Evolutionary conservation across 164 flowering plant genomes (phyloP).

Genomic region (Kingdonia uniflora): DNA sequence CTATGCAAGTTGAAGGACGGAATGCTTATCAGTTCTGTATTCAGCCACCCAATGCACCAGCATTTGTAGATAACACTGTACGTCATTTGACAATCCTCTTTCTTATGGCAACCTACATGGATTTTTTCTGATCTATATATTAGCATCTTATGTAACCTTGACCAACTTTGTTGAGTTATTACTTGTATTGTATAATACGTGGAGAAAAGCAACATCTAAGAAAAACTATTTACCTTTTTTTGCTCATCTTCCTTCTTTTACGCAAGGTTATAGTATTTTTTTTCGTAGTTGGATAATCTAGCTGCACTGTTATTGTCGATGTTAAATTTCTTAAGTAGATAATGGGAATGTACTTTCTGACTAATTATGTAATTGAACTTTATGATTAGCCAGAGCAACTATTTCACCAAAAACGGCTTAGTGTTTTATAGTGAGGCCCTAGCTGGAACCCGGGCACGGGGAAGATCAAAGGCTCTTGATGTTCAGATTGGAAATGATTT

Average conservation of each 20-base stretch:
- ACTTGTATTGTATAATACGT: no score
- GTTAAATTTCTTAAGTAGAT: no score
- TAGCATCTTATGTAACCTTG: no score
- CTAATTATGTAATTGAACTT: constrained; percentile 19
- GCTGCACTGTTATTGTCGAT: no score
- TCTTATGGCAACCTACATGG: no score
- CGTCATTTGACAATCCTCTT: constrained; percentile 15
- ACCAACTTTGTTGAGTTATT: no score
- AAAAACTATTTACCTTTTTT: no score
- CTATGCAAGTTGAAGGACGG: constrained; percentile 53
- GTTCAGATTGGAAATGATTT: constrained; percentile 67
- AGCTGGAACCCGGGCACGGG: constrained; percentile 92
- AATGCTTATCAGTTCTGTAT: constrained; percentile 84
- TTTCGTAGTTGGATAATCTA: no score
- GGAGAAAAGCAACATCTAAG: no score
- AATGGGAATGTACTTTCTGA: constrained; percentile 1
- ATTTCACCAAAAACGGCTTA: constrained; percentile 57
- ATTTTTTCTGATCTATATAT: no score
- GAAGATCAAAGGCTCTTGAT: constrained; percentile 50
- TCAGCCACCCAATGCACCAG: constrained; percentile 85
- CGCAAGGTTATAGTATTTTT: no score
- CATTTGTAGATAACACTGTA: constrained; percentile 94
- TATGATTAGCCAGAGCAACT: constrained; percentile 88
- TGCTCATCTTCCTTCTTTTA: no score
- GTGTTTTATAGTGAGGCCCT: constrained; percentile 78